Base-by-base conservation (phyloP, 805 yeast species). In the Saccharomycopsis schoenii region DNA sequence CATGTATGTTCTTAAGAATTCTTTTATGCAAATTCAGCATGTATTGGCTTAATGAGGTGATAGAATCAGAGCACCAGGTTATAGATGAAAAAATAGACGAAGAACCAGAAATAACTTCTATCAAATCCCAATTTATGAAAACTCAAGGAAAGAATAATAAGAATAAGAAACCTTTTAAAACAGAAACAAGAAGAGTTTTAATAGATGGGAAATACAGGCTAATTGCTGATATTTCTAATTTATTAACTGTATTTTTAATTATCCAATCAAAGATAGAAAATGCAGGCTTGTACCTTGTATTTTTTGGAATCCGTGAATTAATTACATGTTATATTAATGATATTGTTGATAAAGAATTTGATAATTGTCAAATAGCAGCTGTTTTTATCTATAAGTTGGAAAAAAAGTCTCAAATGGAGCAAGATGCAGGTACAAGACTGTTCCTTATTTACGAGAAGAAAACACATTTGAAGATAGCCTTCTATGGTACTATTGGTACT, bases 261-360 rank as follows among this genome's bases (percentile, higher is more conserved):
- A 80, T 80, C 59, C 90, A 86, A 67, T 74, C 88, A 0, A 75
- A 81, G 58, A 69, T 76, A 29, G 78, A 76, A 56, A 80, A 81
- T 62, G 80, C 85, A 21, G 90, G 91, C 0, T 63, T 86, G 6
- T 81, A 78, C 65, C 55, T 77, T 10, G 65, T 76, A 1, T 80
- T 76, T 66, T 68, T 67, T 17, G 40, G 73, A 0, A 60, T 76
- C 11, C 73, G 62, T 42, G 52, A 57, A 40, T 12, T 55, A n/a
- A 55, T 24, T 24, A 36, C 37, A n/a, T 29, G 21, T 24, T 29
- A 58, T 9, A 63, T 63, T 8, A 61, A 62, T 37, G 37, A 29
- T 4, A 29, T 60, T 12, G 43, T 61, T 19, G 24, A 54, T 8
- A 29, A 51, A 15, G 65, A 62, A 57, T 29, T 60, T 14, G 43